Conservation (phyloP, 768 basidiomycete genomes). For the Thelephora ganbajun region DNA sequence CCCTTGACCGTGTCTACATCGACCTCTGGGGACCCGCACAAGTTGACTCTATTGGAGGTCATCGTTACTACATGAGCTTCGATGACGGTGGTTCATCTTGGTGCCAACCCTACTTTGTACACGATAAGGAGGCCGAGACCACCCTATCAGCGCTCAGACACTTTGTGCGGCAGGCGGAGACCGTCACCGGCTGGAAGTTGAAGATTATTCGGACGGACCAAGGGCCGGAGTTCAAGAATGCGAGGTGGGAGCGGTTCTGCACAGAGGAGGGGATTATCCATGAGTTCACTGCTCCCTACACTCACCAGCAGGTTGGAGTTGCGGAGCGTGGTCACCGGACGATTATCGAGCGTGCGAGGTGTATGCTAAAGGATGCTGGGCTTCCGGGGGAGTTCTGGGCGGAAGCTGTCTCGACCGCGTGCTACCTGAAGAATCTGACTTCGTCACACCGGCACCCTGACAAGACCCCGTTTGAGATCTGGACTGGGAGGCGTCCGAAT, state of each 20-base stretch:
- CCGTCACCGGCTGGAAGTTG: constrained; percentile 6
- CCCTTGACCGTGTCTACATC: constrained; percentile 6
- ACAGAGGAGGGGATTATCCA: constrained; percentile 7
- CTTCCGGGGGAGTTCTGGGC: constrained; percentile 9
- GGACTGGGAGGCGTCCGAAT: constrained; percentile 6
- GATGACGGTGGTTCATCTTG: constrained; percentile 9
- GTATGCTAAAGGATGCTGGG: constrained; percentile 7
- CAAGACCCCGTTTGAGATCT: constrained; percentile 9
- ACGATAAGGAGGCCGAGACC: constrained; percentile 8
- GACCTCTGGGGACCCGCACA: constrained; percentile 13
- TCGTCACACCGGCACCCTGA: not conserved
- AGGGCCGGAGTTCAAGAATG: constrained; percentile 13
- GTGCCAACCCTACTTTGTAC: constrained; percentile 7
- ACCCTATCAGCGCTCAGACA: constrained; percentile 4
- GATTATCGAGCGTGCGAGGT: constrained; percentile 3
- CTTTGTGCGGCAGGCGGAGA: constrained; percentile 7
- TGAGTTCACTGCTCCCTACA: constrained; percentile 10
- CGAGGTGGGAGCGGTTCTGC: constrained; percentile 3
- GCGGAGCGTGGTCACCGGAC: constrained; percentile 12
- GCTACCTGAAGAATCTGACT: not conserved
- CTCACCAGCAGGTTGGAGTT: constrained; percentile 12
- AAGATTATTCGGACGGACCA: constrained; percentile 13
- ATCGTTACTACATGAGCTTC: constrained; percentile 10
- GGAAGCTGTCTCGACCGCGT: constrained; percentile 6
- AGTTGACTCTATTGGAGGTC: constrained; percentile 1